phyloP scores from a whole-genome alignment of 2,329 filamentous ascomycete genomes.

The Sporothrix variecibatus region DNA sequence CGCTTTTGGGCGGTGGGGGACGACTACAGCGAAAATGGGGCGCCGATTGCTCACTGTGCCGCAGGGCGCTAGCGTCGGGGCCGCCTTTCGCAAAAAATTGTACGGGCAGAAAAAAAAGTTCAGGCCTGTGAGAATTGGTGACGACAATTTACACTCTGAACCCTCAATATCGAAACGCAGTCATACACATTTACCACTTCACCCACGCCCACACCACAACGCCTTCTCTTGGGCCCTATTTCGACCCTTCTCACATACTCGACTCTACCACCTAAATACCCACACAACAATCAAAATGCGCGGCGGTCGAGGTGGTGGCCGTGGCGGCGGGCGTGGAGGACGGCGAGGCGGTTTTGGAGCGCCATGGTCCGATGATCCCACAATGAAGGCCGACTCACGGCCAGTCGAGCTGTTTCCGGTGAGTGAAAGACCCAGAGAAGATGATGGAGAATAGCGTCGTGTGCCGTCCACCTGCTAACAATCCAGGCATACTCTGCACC shows the following conservation, averaged over 20 bases:
- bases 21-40: neutral
- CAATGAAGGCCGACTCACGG: slow-evolving; percentile 50
- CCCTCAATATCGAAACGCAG: neutral
- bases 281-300: slow-evolving; percentile 18
- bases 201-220: neutral
- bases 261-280: neutral
- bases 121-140: neutral
- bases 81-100: neutral
- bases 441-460: neutral
- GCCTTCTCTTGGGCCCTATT: neutral
- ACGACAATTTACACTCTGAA: neutral
- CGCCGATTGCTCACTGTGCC: neutral
- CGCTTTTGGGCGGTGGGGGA: slow-evolving; percentile 23
- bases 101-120: slow-evolving; percentile 25
- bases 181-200: neutral
- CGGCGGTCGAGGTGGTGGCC: slow-evolving; percentile 45
- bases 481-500: slow-evolving; percentile 55
- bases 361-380: slow-evolving; percentile 58
- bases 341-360: slow-evolving; percentile 40
- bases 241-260: neutral
- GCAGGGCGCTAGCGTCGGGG: neutral
- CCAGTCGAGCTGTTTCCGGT: slow-evolving; percentile 64
- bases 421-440: slow-evolving; percentile 34
- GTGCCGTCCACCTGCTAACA: neutral
- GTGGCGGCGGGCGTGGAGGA: slow-evolving; percentile 53